Evolutionary conservation across 2,329 filamentous ascomycete species (phyloP).

Genomic region (Lojkania enalia): DNA sequence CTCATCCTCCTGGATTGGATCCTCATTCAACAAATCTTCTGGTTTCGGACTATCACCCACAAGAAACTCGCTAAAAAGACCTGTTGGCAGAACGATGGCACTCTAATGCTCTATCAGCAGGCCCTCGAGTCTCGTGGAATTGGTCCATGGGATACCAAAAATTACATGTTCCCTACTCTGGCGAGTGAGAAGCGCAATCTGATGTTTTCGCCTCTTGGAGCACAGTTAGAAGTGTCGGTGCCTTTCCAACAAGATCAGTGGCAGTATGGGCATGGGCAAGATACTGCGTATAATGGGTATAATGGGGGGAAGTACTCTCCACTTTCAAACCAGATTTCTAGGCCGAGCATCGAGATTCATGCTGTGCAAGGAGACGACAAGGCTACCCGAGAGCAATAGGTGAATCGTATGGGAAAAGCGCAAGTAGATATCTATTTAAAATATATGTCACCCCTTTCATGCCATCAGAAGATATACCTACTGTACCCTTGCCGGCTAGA

Average conservation of each 20-base stretch:
- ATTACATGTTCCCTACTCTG: constrained; percentile 20
- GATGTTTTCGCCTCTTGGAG: constrained; percentile 2
- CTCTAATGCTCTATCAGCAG: constrained; percentile 21
- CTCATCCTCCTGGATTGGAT: constrained; percentile 26
- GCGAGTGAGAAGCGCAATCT: constrained; percentile 4
- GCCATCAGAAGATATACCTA: too few relatives aligned
- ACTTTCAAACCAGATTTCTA: too few relatives aligned
- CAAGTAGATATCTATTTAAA: too few relatives aligned
- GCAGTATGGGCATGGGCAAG: background rate
- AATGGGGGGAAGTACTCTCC: too few relatives aligned
- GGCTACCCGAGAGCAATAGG: too few relatives aligned
- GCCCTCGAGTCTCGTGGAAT: constrained; percentile 19
- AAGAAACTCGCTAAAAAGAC: constrained; percentile 13
- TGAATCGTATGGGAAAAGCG: too few relatives aligned
- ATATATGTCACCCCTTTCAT: too few relatives aligned
- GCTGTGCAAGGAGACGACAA: too few relatives aligned
- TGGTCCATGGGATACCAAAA: constrained; percentile 17
- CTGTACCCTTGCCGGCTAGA: too few relatives aligned
- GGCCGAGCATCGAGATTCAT: too few relatives aligned
- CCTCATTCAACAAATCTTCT: constrained; percentile 13
- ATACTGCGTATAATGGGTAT: too few relatives aligned
- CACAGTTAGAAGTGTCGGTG: background rate
- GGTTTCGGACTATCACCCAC: constrained; percentile 14
- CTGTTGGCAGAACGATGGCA: constrained; percentile 22
- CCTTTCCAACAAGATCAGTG: background rate